phyloP scores from a whole-genome alignment of 1,284 basidiomycete genomes.

The Dichomitus squalens region DNA sequence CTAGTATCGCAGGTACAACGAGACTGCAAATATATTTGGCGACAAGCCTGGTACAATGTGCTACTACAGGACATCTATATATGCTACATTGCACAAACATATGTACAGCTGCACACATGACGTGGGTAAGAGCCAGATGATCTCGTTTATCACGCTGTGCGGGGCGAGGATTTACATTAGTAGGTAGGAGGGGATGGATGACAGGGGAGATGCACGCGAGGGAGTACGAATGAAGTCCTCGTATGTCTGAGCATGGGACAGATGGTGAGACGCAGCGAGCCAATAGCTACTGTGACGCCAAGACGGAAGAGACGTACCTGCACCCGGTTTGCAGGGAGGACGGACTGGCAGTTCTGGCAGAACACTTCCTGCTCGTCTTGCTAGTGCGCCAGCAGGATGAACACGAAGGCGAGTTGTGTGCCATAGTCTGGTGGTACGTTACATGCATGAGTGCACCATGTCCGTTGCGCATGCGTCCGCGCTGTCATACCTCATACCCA shows the following conservation, averaged over 20 bases:
- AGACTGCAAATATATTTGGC: no score
- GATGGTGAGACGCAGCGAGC: no score
- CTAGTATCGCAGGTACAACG: no score
- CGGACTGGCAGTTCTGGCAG: constrained; percentile 42
- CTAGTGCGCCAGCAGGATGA: constrained; percentile 55
- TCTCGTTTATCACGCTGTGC: no score
- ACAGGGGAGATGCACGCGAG: constrained; percentile 22
- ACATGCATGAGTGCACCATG: no score
- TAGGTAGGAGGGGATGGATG: no score
- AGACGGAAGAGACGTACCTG: constrained; percentile 2
- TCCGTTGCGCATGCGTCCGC: background rate
- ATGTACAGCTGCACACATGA: no score
- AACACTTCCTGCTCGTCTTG: constrained; percentile 64
- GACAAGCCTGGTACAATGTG: no score
- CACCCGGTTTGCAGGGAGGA: constrained; percentile 1
- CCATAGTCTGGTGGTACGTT: constrained; percentile 54
- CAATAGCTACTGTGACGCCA: background rate
- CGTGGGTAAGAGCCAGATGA: no score
- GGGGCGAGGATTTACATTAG: no score
- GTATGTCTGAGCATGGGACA: constrained; percentile 10
- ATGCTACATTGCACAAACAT: no score
- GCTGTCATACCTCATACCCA: constrained; percentile 55
- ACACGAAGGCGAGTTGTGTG: constrained; percentile 57
- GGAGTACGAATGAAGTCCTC: constrained; percentile 18
- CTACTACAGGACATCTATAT: no score